Evolutionary conservation across 2,329 filamentous ascomycete genomes (phyloP).

Genomic region (Scortechinia acanthostroma): DNA sequence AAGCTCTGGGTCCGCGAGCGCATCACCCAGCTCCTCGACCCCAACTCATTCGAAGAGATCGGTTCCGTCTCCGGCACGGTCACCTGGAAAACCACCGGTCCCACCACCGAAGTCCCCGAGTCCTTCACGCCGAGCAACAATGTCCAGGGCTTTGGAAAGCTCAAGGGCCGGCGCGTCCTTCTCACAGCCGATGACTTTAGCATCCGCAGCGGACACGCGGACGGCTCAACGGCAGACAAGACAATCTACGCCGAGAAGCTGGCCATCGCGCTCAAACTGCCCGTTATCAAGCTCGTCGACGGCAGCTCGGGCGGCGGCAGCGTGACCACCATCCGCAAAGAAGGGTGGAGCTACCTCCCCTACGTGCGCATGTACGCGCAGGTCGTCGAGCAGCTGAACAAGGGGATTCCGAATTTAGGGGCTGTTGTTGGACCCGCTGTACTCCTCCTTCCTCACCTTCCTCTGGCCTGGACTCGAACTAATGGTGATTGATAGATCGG

Average conservation of each 20-base stretch:
- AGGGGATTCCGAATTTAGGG: constrained; percentile 57
- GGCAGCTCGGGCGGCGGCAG: constrained; percentile 55
- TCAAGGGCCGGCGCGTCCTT: constrained; percentile 43
- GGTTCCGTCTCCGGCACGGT: constrained; percentile 53
- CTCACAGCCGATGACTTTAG: constrained; percentile 61
- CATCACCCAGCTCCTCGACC: constrained; percentile 47
- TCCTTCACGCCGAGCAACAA: constrained; percentile 54
- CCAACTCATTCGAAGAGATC: constrained; percentile 46
- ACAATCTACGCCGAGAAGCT: constrained; percentile 57
- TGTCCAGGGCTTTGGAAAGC: constrained; percentile 46
- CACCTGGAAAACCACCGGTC: constrained; percentile 40
- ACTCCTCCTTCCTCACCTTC: background rate
- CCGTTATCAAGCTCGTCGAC: constrained; percentile 58
- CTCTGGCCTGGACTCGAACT: constrained; percentile 6
- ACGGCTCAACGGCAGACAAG: constrained; percentile 47
- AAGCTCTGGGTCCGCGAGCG: constrained; percentile 61
- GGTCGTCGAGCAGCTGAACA: constrained; percentile 48
- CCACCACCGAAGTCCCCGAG: constrained; percentile 32
- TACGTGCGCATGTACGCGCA: constrained; percentile 42
- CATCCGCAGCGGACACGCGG: constrained; percentile 55
- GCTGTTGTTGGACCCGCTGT: constrained; percentile 53
- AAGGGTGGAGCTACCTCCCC: constrained; percentile 52
- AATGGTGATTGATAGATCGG: constrained; percentile 39
- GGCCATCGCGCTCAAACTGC: constrained; percentile 44
- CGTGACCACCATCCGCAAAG: constrained; percentile 46